Conservation (phyloP, 768 basidiomycete species). For the Leccinum olivaceopallidum region DNA sequence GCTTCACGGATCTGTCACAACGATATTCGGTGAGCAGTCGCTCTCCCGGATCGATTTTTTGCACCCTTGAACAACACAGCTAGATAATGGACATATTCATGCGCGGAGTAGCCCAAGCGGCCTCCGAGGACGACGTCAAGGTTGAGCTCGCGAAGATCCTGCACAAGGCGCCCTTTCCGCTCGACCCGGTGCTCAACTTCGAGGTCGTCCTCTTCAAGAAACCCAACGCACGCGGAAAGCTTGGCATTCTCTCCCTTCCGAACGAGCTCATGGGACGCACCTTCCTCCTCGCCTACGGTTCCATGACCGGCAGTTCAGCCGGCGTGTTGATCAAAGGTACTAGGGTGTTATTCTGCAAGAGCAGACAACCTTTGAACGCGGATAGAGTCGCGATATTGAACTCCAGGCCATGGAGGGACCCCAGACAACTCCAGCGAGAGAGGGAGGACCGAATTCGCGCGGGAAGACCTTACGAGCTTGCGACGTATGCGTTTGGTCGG, state of each 20-base stretch:
- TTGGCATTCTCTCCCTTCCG: conserved; percentile 36
- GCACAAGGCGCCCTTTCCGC: conserved; percentile 36
- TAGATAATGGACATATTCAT: conserved; percentile 38
- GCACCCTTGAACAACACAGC: not conserved
- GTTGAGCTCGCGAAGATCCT: conserved; percentile 34
- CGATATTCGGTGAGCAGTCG: conserved; percentile 21
- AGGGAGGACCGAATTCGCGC: conserved; percentile 24
- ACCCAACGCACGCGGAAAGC: conserved; percentile 19
- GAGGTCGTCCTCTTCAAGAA: conserved; percentile 33
- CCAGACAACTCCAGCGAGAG: conserved; percentile 23
- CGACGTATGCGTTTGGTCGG: conserved; percentile 36
- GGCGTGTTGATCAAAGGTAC: conserved; percentile 32
- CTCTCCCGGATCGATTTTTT: not conserved
- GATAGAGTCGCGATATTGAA: conserved; percentile 27
- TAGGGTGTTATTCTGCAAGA: conserved; percentile 20
- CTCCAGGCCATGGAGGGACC: conserved; percentile 33
- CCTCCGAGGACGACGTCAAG: conserved; percentile 32
- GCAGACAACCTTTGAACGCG: conserved; percentile 23
- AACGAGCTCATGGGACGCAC: conserved; percentile 12
- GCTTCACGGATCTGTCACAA: conserved; percentile 10
- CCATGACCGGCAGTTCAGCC: not conserved
- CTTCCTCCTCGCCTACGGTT: conserved; percentile 32
- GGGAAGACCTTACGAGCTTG: conserved; percentile 26
- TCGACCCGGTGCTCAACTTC: conserved; percentile 32
- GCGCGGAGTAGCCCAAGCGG: conserved; percentile 30